Percentiles rank a stretch among this genome's conserved stretches.
phyloP scores from a whole-genome alignment of 257 asterid genomes.

The Parsonsia alboflavescens region DNA sequence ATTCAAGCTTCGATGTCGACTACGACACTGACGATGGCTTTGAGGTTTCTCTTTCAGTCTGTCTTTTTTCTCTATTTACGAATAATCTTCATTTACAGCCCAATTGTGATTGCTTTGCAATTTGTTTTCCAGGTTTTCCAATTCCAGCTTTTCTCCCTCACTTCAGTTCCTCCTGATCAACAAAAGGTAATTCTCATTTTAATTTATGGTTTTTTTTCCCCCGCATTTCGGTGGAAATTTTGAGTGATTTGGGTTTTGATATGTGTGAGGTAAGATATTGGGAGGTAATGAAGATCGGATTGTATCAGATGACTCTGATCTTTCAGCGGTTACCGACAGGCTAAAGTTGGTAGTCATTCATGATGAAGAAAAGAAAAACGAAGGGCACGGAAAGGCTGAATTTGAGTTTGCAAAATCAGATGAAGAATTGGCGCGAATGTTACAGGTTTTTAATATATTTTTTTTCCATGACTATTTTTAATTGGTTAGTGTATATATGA shows the following conservation, averaged over 20 bases:
- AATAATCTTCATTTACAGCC: constrained; percentile 14
- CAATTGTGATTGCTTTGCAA: constrained; percentile 11
- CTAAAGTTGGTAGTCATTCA: constrained; percentile 52
- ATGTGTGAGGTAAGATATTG: constrained; percentile 41
- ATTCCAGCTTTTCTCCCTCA: constrained; percentile 86
- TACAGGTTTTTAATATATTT: constrained; percentile 52
- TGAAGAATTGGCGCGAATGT: constrained; percentile 74
- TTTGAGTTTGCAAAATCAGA: constrained; percentile 49
- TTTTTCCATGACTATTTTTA: background rate
- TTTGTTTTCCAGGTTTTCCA: constrained; percentile 61
- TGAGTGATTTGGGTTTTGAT: constrained; percentile 5
- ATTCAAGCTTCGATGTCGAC: constrained; percentile 63
- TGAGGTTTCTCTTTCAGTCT: constrained; percentile 44
- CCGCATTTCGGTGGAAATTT: background rate
- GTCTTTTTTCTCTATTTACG: constrained; percentile 3
- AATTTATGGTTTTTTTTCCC: background rate
- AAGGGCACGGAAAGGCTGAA: constrained; percentile 24
- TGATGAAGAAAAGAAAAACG: constrained; percentile 30
- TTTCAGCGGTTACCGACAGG: constrained; percentile 47
- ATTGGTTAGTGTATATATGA: background rate
- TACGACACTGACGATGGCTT: constrained; percentile 89
- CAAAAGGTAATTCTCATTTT: constrained; percentile 53
- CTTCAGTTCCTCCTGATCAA: constrained; percentile 82
- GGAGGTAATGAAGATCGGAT: constrained; percentile 43
- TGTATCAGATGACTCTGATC: constrained; percentile 62